Base-by-base conservation (phyloP, 1,139 yeast genomes). In the Saccharomyces hybrid region DNA sequence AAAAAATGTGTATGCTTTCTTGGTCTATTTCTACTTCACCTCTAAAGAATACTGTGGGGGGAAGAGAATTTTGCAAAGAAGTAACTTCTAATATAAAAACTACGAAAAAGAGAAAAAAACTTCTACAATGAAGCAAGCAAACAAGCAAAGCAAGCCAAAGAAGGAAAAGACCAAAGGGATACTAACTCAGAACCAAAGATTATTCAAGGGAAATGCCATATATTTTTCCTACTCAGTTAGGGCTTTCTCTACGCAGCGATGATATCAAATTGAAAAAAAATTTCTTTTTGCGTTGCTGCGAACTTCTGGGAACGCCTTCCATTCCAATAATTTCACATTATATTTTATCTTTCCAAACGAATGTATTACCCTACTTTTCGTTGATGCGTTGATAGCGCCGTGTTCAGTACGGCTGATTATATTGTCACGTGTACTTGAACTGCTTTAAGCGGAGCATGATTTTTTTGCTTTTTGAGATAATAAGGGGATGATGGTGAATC, bases 231-330 rank as follows among this genome's bases (percentile, higher is more conserved):
- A 26, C 32, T 25, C 46, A 31, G 25, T n/a, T 16, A 30, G 47
- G 41, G 27, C 28, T 42, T 32, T 38, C 26, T 9, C 27, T 44
- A 14, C 47, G 38, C 49, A 49, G 42, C 48, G 41, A 31, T 31
- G 51, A 47, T 25, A 47, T 28, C 44, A 14, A 34, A n/a, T 34
- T 34, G 42, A 34, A 34, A 34, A 50, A 32, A 49, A 47, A 53
- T 53, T 49, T 55, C 54, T 53, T 53, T 53, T 50, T 16, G 57
- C 59, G 59, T 57, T 54, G 42, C 49, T 50, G 59, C 30, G 59
- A 57, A 57, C 54, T 6, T 16, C 9, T 28, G 27, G 53, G 56
- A 38, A 54, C 50, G 50, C 30, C 11, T 13, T 9, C 50, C 49
- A 47, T 51, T 49, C 57, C 51, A 16, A 25, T 13, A 31, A 25